Base-by-base conservation (phyloP, 2,329 filamentous ascomycete genomes). In the Cordyceps militaris region DNA sequence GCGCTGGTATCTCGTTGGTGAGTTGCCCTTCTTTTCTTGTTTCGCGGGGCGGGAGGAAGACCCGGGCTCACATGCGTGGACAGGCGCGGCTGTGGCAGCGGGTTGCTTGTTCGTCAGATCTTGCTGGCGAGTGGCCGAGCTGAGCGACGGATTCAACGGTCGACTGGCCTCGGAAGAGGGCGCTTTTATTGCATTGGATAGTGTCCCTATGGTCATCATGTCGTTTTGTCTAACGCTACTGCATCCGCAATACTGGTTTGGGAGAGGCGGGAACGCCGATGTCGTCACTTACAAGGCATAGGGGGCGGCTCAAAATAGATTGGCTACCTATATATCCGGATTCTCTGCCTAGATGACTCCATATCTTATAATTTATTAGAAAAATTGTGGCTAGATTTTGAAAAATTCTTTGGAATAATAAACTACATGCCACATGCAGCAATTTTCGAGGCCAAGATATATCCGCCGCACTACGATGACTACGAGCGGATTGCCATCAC, bases 81-180 rank as follows among this genome's bases (percentile, higher is more conserved):
- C 19, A 47, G 60, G 56, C 30, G 49, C 56, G 14, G 56, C 58
- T 1, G 23, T 58, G 4, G 59, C 62, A 2, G 59, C 59, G 1
- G 54, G 49, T 9, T 62, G 62, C 14, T 57, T 62, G 4, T 61
- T 63, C 47, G 42, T 61, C 14, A 56, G 61, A 38, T 63, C 59
- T 3, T 60, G 62, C 44, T 62, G 59, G 60, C 58, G 62, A 3
- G 59, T 58, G 2, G 59, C 61, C 4, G 62, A 64, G 42, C 34
- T 63, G n/a, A 64, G 59, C 26, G 60, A 52, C 5, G 61, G 61
- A 10, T 63, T 64, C 46, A 63, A 63, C 19, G 62, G 60, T 2
- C 58, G 48, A 2, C 48, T 64, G 44, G 58, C 62, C 2, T 61
- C 61, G 0, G 59, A 59, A 40, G 61, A 61, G 26, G 60, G 59